Percentiles rank a stretch among this genome's conserved stretches.
These are phyloP conservation scores for Ophiorrhiza pumila DNA, from an alignment of 257 asterid species.

Conservation along the genomic window DNA sequence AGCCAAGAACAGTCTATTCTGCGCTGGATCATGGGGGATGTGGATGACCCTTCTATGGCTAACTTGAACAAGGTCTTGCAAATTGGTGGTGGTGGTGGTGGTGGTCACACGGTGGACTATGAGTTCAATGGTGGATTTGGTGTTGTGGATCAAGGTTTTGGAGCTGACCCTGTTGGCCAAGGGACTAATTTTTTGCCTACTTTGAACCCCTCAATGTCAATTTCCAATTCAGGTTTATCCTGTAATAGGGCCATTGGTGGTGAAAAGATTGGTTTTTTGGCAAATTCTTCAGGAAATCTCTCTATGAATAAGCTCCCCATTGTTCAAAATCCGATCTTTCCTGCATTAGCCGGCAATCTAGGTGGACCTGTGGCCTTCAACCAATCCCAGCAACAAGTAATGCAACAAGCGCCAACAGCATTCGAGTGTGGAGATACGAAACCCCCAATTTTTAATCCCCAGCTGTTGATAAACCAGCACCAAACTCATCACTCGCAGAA, in stretches of 20 bases:
- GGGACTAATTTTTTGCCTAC: slow-evolving; percentile 39
- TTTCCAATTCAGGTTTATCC: slow-evolving; percentile 30
- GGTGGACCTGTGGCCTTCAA: slow-evolving; percentile 37
- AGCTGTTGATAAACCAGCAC: slow-evolving; percentile 57
- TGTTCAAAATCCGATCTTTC: slow-evolving; percentile 28
- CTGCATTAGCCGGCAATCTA: slow-evolving; percentile 37
- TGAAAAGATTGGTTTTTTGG: slow-evolving; percentile 39
- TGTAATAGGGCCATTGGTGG: slow-evolving; percentile 32
- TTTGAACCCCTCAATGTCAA: slow-evolving; percentile 26
- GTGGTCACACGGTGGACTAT: slow-evolving; percentile 41
- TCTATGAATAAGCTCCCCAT: slow-evolving; percentile 28
- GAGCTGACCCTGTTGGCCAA: slow-evolving; percentile 31
- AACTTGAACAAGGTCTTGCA: slow-evolving; percentile 57
- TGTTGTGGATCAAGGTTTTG: slow-evolving; percentile 68
- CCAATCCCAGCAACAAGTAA: slow-evolving; percentile 32
- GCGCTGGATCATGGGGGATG: slow-evolving; percentile 92
- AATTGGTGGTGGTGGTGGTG: slow-evolving; percentile 38
- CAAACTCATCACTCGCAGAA: slow-evolving; percentile 54
- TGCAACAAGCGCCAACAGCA: slow-evolving; percentile 11
- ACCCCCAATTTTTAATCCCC: slow-evolving; percentile 54
- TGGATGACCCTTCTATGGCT: slow-evolving; percentile 73
- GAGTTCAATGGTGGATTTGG: slow-evolving; percentile 56
- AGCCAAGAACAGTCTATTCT: slow-evolving; percentile 68
- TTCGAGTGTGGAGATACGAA: slow-evolving; percentile 54
- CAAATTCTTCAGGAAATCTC: slow-evolving; percentile 32